phyloP scores from a whole-genome alignment of 2,329 filamentous ascomycete species.

The Madurella fahalii region DNA sequence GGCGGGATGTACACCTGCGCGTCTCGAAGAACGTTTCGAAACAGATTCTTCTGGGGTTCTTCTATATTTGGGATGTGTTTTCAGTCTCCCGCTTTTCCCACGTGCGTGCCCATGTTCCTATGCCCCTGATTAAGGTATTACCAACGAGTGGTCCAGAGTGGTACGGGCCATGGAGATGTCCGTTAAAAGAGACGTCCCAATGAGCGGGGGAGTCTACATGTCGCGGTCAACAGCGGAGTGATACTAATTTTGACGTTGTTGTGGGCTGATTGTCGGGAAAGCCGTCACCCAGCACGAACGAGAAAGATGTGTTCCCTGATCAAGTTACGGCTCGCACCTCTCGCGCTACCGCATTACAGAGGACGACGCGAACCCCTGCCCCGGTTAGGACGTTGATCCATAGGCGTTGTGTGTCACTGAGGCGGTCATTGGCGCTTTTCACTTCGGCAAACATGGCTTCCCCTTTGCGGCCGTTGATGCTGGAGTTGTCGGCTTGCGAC shows the following conservation, averaged over 20 bases:
- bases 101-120: constrained; percentile 8
- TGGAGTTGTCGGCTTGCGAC: constrained; percentile 25
- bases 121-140: neutral
- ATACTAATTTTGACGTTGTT: too few relatives aligned
- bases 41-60: constrained; percentile 5
- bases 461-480: constrained; percentile 37
- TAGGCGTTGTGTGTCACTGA: constrained; percentile 92
- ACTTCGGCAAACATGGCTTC: constrained; percentile 76
- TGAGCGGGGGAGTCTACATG: too few relatives aligned
- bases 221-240: too few relatives aligned
- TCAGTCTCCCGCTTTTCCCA: constrained; percentile 13
- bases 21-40: constrained; percentile 21
- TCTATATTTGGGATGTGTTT: constrained; percentile 17
- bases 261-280: too few relatives aligned
- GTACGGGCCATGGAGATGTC: neutral
- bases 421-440: constrained; percentile 81
- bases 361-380: constrained; percentile 79
- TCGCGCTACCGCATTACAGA: constrained; percentile 62
- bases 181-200: too few relatives aligned
- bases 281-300: neutral
- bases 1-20: constrained; percentile 6
- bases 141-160: neutral
- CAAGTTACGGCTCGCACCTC: constrained; percentile 44
- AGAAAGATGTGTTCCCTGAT: constrained; percentile 1
- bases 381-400: constrained; percentile 93